These are phyloP conservation scores for Abortiporus biennis DNA, from an alignment of 1,284 basidiomycete genomes.

Conservation along the genomic window DNA sequence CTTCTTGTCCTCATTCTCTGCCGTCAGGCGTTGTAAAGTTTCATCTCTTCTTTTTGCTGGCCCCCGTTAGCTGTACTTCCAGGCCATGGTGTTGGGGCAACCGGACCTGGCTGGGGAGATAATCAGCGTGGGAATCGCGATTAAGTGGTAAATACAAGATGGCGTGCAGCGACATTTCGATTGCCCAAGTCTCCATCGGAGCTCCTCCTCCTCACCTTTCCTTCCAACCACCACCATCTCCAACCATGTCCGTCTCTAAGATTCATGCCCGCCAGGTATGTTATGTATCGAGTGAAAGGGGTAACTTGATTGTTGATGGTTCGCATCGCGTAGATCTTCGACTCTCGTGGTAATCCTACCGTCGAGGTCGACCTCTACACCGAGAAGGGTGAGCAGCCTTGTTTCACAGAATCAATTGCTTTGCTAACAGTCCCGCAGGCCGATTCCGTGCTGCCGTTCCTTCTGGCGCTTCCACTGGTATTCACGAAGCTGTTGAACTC, in stretches of 20 bases:
- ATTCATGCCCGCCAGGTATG: slow-evolving; percentile 84
- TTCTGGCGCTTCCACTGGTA: slow-evolving; percentile 97
- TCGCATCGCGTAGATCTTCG: slow-evolving; percentile 73
- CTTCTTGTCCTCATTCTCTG: no score
- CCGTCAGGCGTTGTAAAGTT: no score
- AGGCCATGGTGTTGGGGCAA: no score
- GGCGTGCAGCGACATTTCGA: no score
- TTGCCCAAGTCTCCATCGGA: slow-evolving; percentile 7
- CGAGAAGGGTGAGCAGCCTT: slow-evolving; percentile 57
- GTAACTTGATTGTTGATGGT: not conserved
- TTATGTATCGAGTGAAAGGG: slow-evolving; percentile 1
- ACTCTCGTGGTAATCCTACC: slow-evolving; percentile 94
- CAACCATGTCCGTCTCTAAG: slow-evolving; percentile 82
- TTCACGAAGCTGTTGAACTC: slow-evolving; percentile 98
- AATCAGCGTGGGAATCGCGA: slow-evolving; percentile 19
- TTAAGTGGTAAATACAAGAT: slow-evolving; percentile 7
- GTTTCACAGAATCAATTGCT: slow-evolving; percentile 7
- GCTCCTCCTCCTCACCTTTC: slow-evolving; percentile 10
- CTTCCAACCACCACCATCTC: slow-evolving; percentile 25
- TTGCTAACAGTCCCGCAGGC: slow-evolving; percentile 41
- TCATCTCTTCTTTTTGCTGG: no score
- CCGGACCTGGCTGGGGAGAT: no score
- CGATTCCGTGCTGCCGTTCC: slow-evolving; percentile 95
- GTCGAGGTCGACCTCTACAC: slow-evolving; percentile 94
- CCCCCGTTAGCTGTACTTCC: no score